These are phyloP conservation scores for Vanilla planifolia DNA, from an alignment of 106 monocot genomes.

Conservation along the genomic window DNA sequence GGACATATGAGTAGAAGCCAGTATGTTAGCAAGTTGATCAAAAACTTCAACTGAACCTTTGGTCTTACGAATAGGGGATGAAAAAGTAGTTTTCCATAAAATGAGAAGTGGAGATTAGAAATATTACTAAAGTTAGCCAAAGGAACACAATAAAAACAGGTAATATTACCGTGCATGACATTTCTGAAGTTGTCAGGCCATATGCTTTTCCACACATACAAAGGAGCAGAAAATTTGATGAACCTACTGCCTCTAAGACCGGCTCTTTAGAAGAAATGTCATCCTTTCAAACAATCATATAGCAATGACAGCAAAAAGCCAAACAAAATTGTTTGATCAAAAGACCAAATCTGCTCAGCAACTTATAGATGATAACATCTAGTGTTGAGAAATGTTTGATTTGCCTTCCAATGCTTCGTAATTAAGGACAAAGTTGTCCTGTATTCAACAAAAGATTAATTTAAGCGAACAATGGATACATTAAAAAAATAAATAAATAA, in stretches of 20 bases:
- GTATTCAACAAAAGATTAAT: constrained; percentile 12
- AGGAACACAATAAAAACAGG: no score
- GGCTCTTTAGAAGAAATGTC: neutral
- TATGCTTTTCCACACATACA: neutral
- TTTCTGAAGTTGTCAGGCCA: neutral
- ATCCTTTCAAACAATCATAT: neutral
- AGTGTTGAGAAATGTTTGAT: constrained; percentile 51
- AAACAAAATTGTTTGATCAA: neutral
- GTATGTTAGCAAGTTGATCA: no score
- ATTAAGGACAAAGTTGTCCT: constrained; percentile 78
- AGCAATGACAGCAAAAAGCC: neutral
- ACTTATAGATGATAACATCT: constrained; percentile 1
- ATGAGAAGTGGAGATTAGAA: no score
- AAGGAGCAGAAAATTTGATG: neutral
- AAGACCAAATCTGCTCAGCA: neutral
- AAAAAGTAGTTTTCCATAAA: no score
- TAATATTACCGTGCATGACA: neutral
- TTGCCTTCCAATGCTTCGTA: constrained; percentile 81
- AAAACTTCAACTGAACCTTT: no score
- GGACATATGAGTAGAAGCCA: no score
- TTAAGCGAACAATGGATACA: no score
- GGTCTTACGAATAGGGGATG: no score
- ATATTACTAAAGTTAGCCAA: no score
- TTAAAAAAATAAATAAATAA: neutral
- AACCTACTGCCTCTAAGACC: neutral